phyloP scores from a whole-genome alignment of 192 early-diverging fungal genomes.

The Cetraspora pellucida region DNA sequence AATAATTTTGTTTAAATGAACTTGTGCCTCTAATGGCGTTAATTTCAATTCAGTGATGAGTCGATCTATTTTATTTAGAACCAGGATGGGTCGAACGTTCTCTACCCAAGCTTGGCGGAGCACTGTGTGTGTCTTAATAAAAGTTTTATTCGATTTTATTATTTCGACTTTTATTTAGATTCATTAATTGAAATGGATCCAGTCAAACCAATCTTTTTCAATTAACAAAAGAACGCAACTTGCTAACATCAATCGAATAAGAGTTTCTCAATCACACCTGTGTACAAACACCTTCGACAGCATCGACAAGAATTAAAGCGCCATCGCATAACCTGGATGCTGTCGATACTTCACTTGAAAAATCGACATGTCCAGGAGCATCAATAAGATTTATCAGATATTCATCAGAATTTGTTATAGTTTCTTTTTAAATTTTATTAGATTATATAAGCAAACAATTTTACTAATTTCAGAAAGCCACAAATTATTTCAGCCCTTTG shows the following conservation, averaged over 20 bases:
- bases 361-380: constrained; percentile 98
- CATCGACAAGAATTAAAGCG: constrained; percentile 93
- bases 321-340: constrained; percentile 97
- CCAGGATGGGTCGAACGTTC: constrained; percentile 87
- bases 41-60: constrained; percentile 92
- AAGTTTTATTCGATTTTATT: background rate
- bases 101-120: constrained; percentile 94
- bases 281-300: constrained; percentile 98
- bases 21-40: constrained; percentile 88
- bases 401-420: constrained; percentile 50
- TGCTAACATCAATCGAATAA: background rate
- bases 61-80: constrained; percentile 98
- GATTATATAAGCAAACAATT: background rate
- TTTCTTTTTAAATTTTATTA: constrained; percentile 1
- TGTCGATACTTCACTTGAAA: constrained; percentile 98
- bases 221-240: background rate
- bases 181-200: no score
- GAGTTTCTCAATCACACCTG: constrained; percentile 56
- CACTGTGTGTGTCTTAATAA: constrained; percentile 87
- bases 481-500: background rate
- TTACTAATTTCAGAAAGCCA: background rate
- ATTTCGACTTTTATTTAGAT: no score
- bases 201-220: background rate
- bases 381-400: constrained; percentile 98
- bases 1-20: constrained; percentile 90